phyloP scores from a whole-genome alignment of 2,329 filamentous ascomycete species.

The Fusarium sp. region DNA sequence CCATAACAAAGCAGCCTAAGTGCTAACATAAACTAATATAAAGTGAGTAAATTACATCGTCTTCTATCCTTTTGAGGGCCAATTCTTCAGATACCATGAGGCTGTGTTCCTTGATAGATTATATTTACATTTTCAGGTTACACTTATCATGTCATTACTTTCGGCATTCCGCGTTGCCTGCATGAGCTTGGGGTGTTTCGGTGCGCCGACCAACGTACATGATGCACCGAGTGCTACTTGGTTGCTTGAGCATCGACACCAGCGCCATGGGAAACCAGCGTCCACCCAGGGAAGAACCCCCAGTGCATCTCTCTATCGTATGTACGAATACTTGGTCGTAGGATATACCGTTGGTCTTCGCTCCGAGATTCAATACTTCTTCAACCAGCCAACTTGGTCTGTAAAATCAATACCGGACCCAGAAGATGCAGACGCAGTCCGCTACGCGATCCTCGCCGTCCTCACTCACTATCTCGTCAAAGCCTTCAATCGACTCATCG shows the following conservation, averaged over 20 bases:
- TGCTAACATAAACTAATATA: neutral
- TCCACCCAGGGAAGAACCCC: neutral
- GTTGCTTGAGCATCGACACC: neutral
- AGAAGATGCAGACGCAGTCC: too few relatives aligned
- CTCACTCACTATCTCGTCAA: too few relatives aligned
- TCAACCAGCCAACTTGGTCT: too few relatives aligned
- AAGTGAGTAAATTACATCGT: neutral
- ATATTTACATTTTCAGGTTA: neutral
- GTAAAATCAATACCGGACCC: too few relatives aligned
- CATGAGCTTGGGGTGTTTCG: neutral
- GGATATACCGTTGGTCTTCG: too few relatives aligned
- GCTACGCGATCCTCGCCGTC: too few relatives aligned
- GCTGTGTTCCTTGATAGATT: neutral
- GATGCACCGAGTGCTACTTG: neutral
- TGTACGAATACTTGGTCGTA: too few relatives aligned
- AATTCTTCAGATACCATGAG: neutral
- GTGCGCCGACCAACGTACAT: neutral
- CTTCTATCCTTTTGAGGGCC: neutral
- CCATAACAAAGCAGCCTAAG: too few relatives aligned
- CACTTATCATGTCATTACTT: neutral
- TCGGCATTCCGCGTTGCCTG: neutral
- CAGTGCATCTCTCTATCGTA: neutral
- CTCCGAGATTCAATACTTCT: too few relatives aligned
- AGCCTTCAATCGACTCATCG: too few relatives aligned
- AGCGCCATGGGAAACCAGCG: neutral